phyloP scores from a whole-genome alignment of 1,284 basidiomycete genomes.

The Ustilago cynodontis region DNA sequence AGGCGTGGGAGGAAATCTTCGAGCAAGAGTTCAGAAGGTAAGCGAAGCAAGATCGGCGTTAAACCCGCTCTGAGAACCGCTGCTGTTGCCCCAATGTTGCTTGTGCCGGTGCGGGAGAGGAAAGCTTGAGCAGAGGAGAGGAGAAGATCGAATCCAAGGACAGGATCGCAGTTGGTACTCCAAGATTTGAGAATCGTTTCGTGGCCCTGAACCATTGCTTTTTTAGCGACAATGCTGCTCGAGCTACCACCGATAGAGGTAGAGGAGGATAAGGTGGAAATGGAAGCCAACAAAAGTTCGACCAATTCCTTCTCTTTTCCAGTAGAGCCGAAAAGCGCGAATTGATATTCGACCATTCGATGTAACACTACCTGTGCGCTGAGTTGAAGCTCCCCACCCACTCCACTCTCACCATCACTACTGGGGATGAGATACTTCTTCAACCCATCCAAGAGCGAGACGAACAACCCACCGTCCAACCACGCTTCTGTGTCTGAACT shows the following conservation, averaged over 20 bases:
- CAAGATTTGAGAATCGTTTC: slow-evolving; percentile 29
- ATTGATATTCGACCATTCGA: slow-evolving; percentile 53
- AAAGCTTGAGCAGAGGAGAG: slow-evolving; percentile 1
- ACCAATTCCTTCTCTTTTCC: slow-evolving; percentile 41
- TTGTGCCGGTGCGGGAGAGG: not conserved
- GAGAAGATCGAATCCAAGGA: slow-evolving; percentile 48
- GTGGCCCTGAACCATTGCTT: slow-evolving; percentile 33
- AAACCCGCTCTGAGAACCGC: slow-evolving; percentile 14
- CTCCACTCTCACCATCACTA: not conserved
- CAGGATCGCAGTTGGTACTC: slow-evolving; percentile 35
- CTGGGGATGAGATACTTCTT: slow-evolving; percentile 14
- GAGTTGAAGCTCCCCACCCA: slow-evolving; percentile 26
- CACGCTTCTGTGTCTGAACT: slow-evolving; percentile 24
- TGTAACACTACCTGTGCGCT: slow-evolving; percentile 54
- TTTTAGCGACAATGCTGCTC: slow-evolving; percentile 17
- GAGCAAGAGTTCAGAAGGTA: slow-evolving; percentile 53
- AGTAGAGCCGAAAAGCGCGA: slow-evolving; percentile 31
- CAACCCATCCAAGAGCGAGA: slow-evolving; percentile 19
- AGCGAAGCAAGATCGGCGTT: slow-evolving; percentile 28
- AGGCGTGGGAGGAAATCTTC: slow-evolving; percentile 55
- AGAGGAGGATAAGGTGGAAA: not conserved
- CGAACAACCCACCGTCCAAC: slow-evolving; percentile 44
- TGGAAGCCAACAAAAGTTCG: slow-evolving; percentile 5
- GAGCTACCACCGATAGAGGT: not conserved
- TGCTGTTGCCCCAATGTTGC: not conserved